Evolutionary conservation across 2,329 filamentous ascomycete species (phyloP).

Genomic region (Aureobasidium sp.): DNA sequence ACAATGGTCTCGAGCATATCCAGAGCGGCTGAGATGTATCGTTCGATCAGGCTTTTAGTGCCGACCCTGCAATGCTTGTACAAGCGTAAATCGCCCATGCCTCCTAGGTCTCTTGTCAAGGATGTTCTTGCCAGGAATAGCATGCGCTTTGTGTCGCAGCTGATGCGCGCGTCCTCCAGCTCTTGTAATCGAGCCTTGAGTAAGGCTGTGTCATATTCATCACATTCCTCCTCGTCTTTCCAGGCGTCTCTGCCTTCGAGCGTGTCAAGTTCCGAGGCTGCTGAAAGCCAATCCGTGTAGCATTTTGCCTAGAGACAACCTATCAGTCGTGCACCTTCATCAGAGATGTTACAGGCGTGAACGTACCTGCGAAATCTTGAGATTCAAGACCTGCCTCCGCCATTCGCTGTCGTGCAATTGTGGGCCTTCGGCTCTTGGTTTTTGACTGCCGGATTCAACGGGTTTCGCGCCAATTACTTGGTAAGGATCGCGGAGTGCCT

Average conservation of each 20-base stretch:
- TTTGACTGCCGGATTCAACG: constrained; percentile 2
- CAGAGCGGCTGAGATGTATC: constrained; percentile 73
- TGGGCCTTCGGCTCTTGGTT: constrained; percentile 21
- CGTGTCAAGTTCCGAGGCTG: constrained; percentile 68
- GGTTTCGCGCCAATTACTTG: not conserved
- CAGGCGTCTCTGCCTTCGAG: constrained; percentile 75
- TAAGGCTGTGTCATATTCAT: constrained; percentile 64
- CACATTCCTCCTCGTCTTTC: constrained; percentile 62
- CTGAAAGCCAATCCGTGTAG: constrained; percentile 64
- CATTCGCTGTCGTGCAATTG: constrained; percentile 30
- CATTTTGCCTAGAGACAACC: constrained; percentile 51
- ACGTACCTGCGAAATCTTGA: constrained; percentile 60
- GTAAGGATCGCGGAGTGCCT: constrained; percentile 7
- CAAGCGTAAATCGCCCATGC: constrained; percentile 74
- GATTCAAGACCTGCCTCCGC: constrained; percentile 53
- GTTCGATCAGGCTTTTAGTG: constrained; percentile 79
- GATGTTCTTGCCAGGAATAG: constrained; percentile 73
- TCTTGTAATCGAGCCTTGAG: constrained; percentile 63
- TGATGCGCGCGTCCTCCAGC: constrained; percentile 65
- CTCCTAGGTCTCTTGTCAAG: constrained; percentile 71
- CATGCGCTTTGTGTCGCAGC: constrained; percentile 68
- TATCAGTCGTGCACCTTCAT: constrained; percentile 8
- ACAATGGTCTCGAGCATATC: constrained; percentile 67
- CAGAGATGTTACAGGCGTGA: not conserved
- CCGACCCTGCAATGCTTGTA: constrained; percentile 81